These are phyloP conservation scores for Suillus plorans DNA, from an alignment of 768 basidiomycete genomes.

Conservation along the genomic window DNA sequence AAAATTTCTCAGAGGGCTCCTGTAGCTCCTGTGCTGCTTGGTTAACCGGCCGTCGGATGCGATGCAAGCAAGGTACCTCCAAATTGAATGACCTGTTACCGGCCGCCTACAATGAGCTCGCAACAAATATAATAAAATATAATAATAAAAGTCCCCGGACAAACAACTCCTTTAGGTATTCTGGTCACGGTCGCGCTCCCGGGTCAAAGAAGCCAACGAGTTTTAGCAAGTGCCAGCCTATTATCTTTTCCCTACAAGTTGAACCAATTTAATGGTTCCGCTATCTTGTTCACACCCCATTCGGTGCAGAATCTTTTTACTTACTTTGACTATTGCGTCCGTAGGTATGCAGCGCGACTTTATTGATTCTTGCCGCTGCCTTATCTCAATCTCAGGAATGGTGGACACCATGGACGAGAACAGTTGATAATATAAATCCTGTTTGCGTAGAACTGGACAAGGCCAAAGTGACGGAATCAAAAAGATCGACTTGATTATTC, in stretches of 20 bases:
- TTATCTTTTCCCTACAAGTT: conserved; percentile 1
- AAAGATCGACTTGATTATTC: neutral
- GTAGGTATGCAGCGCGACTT: neutral
- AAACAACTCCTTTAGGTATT: neutral
- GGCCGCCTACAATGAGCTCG: conserved; percentile 4
- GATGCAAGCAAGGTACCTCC: neutral
- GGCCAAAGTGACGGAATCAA: neutral
- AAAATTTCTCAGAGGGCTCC: neutral
- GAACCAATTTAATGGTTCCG: neutral
- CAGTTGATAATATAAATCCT: neutral
- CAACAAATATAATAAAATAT: conserved; percentile 1
- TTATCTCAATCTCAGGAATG: conserved; percentile 2
- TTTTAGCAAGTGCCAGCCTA: conserved; percentile 1
- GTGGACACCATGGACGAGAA: neutral
- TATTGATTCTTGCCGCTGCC: neutral
- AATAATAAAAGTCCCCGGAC: neutral
- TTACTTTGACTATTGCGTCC: neutral
- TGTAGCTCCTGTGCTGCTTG: neutral
- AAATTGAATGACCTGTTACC: neutral
- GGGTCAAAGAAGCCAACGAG: neutral
- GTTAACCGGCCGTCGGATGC: neutral
- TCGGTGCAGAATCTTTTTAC: neutral
- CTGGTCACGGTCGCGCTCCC: neutral
- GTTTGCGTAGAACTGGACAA: neutral
- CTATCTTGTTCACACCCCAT: conserved; percentile 5